Percentiles rank a stretch among this genome's conserved stretches.
Conservation (phyloP, 306 rosid species). For the Canavalia ensiformis region DNA sequence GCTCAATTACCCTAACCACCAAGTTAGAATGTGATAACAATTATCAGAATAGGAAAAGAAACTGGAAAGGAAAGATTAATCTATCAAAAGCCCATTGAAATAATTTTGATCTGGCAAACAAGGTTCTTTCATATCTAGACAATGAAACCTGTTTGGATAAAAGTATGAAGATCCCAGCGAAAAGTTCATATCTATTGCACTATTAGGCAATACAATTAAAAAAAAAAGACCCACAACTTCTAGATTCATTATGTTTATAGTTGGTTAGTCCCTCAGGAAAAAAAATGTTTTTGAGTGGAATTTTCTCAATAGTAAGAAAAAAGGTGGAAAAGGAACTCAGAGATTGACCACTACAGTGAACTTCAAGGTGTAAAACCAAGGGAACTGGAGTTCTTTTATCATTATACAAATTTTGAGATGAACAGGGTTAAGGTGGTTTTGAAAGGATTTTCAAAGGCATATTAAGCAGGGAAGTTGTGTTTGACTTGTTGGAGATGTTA, state of each 20-base stretch:
- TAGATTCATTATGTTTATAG: neutral
- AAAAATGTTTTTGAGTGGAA: neutral
- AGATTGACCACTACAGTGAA: neutral
- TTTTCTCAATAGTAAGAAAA: neutral
- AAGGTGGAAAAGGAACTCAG: slow-evolving; percentile 2
- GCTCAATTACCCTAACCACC: neutral
- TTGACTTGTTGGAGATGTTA: slow-evolving; percentile 9
- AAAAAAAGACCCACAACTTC: neutral
- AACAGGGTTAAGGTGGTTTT: neutral
- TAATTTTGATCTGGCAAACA: no score
- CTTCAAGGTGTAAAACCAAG: neutral
- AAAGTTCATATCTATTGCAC: neutral
- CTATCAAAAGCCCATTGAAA: no score
- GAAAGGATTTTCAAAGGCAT: slow-evolving; percentile 1
- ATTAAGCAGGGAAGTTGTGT: neutral
- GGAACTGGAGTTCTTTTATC: neutral
- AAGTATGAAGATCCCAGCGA: no score
- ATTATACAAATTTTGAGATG: slow-evolving; percentile 11
- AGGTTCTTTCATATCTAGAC: no score
- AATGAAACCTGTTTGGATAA: no score
- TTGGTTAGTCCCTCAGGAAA: neutral
- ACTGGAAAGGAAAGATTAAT: neutral
- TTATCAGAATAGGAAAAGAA: neutral
- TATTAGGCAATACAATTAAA: neutral
- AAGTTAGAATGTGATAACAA: no score